A percentile compares a stretch with the other conserved stretches of the same genome.
These are phyloP conservation scores for Phytophthora hybrid DNA, from an alignment of 352 stramenopile species.

Conservation along the genomic window DNA sequence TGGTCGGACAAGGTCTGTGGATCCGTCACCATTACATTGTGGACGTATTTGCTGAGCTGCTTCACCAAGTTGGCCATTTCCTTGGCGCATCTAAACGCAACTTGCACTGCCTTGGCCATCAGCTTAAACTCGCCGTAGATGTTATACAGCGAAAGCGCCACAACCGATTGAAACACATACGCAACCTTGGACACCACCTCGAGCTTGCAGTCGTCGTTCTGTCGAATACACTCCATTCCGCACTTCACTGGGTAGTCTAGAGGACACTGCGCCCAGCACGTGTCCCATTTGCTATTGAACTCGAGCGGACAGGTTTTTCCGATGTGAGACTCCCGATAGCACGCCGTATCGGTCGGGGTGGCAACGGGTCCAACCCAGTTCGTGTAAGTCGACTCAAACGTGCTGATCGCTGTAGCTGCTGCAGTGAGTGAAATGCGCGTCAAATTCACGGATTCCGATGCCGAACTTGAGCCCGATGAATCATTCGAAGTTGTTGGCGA, in stretches of 20 bases:
- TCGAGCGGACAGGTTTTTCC: constrained; percentile 29
- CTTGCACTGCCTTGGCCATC: constrained; percentile 11
- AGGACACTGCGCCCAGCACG: constrained; percentile 53
- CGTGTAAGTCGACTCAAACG: constrained; percentile 17
- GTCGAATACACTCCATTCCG: constrained; percentile 53
- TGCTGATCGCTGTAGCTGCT: constrained; percentile 14
- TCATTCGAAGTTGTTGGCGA: not conserved
- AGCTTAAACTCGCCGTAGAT: constrained; percentile 40
- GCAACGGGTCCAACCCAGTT: constrained; percentile 29
- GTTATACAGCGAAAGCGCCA: constrained; percentile 36
- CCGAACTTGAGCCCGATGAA: not conserved
- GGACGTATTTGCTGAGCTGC: constrained; percentile 36
- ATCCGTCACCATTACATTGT: constrained; percentile 25
- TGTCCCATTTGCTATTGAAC: constrained; percentile 44
- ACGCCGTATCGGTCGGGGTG: constrained; percentile 27
- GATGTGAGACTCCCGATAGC: constrained; percentile 41
- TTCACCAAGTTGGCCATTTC: constrained; percentile 35
- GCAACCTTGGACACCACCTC: constrained; percentile 43
- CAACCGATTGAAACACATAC: constrained; percentile 34
- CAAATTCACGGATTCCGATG: not conserved
- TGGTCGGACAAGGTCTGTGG: constrained; percentile 39
- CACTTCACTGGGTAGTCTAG: constrained; percentile 59
- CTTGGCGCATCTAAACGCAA: constrained; percentile 37
- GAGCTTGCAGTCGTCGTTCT: constrained; percentile 46
- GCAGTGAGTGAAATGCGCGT: constrained; percentile 10